These are phyloP conservation scores for Pseudognaphalium luteoalbum DNA, from an alignment of 129 eudicot species.

Conservation along the genomic window DNA sequence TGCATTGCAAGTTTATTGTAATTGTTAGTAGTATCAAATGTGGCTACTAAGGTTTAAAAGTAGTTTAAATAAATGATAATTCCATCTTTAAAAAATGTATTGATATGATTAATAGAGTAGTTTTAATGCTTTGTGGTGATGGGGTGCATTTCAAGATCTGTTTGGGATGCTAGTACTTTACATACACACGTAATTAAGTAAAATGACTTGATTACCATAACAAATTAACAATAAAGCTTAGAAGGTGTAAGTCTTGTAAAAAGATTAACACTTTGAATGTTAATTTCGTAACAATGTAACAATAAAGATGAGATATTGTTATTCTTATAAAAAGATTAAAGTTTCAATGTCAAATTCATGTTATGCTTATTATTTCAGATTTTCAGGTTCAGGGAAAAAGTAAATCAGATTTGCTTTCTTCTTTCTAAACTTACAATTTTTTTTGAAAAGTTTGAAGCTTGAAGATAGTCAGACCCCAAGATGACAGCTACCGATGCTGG, in stretches of 20 bases:
- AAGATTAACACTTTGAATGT: neutral
- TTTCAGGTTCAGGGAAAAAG: neutral
- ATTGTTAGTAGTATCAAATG: neutral
- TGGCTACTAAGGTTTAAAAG: neutral
- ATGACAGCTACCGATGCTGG: conserved; percentile 5
- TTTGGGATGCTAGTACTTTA: neutral
- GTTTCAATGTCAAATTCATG: neutral
- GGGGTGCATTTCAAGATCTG: neutral
- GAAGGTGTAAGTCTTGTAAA: neutral
- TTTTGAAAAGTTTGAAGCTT: neutral
- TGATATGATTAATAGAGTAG: neutral
- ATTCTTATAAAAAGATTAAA: neutral
- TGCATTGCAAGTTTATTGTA: neutral
- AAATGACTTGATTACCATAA: neutral
- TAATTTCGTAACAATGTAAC: neutral
- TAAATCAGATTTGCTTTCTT: neutral
- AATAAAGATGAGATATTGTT: neutral
- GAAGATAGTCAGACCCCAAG: neutral
- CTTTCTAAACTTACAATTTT: neutral
- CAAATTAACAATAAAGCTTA: neutral
- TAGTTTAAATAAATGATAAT: neutral
- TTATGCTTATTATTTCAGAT: neutral
- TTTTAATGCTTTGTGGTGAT: neutral
- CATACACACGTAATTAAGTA: neutral
- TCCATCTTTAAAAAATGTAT: neutral